Evolutionary conservation across 768 basidiomycete genomes (phyloP).

Genomic region (Russula sp.): DNA sequence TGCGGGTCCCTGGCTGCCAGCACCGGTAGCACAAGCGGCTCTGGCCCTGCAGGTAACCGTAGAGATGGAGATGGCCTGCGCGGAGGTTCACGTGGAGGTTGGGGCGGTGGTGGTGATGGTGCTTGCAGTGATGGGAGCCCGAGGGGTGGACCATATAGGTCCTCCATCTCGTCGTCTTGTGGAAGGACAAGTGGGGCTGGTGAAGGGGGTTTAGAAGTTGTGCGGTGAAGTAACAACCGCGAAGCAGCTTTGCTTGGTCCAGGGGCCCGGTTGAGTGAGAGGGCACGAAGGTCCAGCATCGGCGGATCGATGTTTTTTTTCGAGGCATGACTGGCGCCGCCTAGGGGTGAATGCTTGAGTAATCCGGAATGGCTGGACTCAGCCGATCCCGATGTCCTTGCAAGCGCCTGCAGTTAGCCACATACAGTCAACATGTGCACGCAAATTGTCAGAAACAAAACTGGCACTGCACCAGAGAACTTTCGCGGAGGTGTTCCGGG

Average conservation of each 20-base stretch:
- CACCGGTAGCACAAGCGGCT: neutral
- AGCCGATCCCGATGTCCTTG: neutral
- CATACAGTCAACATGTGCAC: neutral
- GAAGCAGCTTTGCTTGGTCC: neutral
- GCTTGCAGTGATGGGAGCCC: neutral
- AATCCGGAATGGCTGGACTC: neutral
- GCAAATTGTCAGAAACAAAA: neutral
- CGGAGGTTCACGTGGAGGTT: neutral
- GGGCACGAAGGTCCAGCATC: conserved; percentile 14
- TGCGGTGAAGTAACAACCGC: neutral
- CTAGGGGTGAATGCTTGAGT: neutral
- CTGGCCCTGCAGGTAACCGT: neutral
- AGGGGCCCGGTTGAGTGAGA: neutral
- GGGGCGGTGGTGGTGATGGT: neutral
- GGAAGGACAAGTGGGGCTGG: neutral
- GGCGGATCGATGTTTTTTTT: conserved; percentile 2
- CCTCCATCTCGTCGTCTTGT: conserved; percentile 12
- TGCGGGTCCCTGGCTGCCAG: conserved; percentile 10
- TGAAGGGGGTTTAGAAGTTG: neutral
- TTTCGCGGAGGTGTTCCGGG: neutral
- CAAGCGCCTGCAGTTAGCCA: neutral
- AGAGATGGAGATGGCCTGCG: neutral
- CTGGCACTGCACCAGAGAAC: neutral
- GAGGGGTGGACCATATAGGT: neutral
- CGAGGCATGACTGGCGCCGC: neutral